Conservation (phyloP, 2,329 filamentous ascomycete species). For the Fusarium acutatum region DNA sequence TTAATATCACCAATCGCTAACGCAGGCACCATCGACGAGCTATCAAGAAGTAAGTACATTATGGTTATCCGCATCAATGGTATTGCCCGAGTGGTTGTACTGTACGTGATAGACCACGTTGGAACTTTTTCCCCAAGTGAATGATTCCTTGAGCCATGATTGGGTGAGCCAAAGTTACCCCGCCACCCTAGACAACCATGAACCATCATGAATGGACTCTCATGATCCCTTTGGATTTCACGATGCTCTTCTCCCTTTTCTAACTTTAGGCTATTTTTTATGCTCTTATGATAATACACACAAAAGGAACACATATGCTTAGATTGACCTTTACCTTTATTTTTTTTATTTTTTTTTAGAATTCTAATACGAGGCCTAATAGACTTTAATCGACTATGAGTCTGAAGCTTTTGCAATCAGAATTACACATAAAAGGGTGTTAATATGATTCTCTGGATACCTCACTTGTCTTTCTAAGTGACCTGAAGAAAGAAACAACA, state of each 20-base stretch:
- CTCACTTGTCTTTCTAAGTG: not conserved
- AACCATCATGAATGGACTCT: not conserved
- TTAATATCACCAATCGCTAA: conserved; percentile 25
- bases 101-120: conserved; percentile 5
- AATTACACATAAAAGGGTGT: not conserved
- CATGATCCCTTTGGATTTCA: not conserved
- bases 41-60: not conserved
- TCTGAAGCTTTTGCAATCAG: not conserved
- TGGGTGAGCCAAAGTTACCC: not conserved
- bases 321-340: not conserved
- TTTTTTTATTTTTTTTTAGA: too few species aligned
- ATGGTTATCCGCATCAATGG: not conserved
- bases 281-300: not conserved
- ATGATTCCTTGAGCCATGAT: conserved; percentile 5
- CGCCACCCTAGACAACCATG: not conserved
- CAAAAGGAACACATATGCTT: not conserved
- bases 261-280: not conserved
- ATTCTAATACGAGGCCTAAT: not conserved
- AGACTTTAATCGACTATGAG: too few species aligned
- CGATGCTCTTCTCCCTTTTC: not conserved
- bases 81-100: not conserved
- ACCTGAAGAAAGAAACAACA: not conserved
- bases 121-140: not conserved
- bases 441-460: not conserved
- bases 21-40: not conserved